phyloP scores from a whole-genome alignment of 163 green algal genomes.

The Volvox carteri region DNA sequence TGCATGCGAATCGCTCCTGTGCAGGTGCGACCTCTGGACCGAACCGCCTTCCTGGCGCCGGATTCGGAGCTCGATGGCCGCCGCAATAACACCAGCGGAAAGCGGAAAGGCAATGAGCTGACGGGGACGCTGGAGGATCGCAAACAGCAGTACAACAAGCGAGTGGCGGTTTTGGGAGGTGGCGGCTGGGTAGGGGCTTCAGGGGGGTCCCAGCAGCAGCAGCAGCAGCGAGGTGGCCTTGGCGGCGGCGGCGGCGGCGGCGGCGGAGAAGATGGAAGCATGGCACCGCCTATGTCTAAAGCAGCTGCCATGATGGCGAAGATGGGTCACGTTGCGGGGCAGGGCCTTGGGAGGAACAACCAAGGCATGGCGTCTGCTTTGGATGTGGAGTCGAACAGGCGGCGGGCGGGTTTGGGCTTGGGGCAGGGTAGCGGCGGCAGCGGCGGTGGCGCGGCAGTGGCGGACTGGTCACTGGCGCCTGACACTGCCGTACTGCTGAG shows the following conservation, averaged over 20 bases:
- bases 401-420: slow-evolving; percentile 23
- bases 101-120: slow-evolving; percentile 55
- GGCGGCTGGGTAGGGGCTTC: not conserved
- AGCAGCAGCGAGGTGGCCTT: too few relatives aligned
- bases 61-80: slow-evolving; percentile 54
- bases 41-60: slow-evolving; percentile 34
- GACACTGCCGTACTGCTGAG: slow-evolving; percentile 55
- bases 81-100: slow-evolving; percentile 64
- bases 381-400: slow-evolving; percentile 33
- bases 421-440: not conserved
- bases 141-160: slow-evolving; percentile 56
- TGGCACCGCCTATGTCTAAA: slow-evolving; percentile 10
- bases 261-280: not conserved
- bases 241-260: not conserved
- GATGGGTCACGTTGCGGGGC: slow-evolving; percentile 62
- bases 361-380: slow-evolving; percentile 59
- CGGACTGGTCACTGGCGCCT: slow-evolving; percentile 44
- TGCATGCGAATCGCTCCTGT: too few relatives aligned
- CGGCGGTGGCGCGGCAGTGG: not conserved
- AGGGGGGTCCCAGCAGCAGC: not conserved
- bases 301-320: slow-evolving; percentile 55
- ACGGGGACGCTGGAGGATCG: slow-evolving; percentile 64
- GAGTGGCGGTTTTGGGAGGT: slow-evolving; percentile 29
- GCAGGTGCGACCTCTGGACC: too few relatives aligned
- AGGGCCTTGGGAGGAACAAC: slow-evolving; percentile 54